Evolutionary conservation across 192 early-diverging fungal species (phyloP).

Genomic region (Backusella australiensis): DNA sequence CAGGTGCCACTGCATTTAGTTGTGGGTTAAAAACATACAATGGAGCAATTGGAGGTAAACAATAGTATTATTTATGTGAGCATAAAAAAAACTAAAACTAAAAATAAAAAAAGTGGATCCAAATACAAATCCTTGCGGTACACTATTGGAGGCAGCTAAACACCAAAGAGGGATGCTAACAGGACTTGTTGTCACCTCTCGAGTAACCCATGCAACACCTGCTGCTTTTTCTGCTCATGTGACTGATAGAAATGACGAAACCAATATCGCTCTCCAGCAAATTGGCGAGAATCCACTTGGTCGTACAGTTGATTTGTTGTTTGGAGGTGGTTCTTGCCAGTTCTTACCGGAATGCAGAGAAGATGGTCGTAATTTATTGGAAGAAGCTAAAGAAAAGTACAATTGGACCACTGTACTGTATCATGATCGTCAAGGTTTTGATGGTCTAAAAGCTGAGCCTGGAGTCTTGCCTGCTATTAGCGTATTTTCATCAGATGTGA

Average conservation of each 20-base stretch:
- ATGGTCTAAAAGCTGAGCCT: constrained; percentile 37
- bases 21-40: constrained; percentile 93
- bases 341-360: constrained; percentile 84
- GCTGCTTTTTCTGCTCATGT: constrained; percentile 84
- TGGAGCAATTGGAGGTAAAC: constrained; percentile 81
- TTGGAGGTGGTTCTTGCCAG: constrained; percentile 90
- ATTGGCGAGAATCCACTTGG: constrained; percentile 89
- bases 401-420: constrained; percentile 63
- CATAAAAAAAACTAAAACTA: not conserved
- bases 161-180: constrained; percentile 69
- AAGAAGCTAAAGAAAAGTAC: constrained; percentile 48
- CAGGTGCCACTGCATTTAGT: constrained; percentile 95
- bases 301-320: constrained; percentile 79
- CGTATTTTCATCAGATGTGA: constrained; percentile 69
- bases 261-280: constrained; percentile 86
- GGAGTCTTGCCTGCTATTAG: constrained; percentile 66
- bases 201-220: constrained; percentile 94
- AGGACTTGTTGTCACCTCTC: constrained; percentile 89
- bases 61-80: not conserved
- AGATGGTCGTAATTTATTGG: constrained; percentile 71
- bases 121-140: constrained; percentile 76
- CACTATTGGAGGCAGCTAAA: constrained; percentile 93
- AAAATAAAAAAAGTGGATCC: constrained; percentile 50
- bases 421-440: constrained; percentile 58
- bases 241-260: constrained; percentile 72